These are phyloP conservation scores for Coelastrella sp. DNA, from an alignment of 139 green algal genomes.

Conservation along the genomic window DNA sequence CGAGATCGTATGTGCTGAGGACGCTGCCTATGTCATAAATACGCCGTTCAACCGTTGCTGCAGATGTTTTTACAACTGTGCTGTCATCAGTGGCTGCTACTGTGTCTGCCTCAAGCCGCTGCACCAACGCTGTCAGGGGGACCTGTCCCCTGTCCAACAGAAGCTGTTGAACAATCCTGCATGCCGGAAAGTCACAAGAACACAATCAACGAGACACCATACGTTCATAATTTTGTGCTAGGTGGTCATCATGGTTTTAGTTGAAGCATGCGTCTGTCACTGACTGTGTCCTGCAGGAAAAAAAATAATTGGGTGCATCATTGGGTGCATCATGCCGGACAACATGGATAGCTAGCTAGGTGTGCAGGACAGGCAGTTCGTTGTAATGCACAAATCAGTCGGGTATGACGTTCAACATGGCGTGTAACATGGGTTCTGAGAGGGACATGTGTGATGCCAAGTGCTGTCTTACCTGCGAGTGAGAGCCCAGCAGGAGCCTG, in stretches of 20 bases:
- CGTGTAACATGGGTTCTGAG: not conserved
- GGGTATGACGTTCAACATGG: not conserved
- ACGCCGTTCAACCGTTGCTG: slow-evolving; percentile 67
- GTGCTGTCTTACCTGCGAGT: not conserved
- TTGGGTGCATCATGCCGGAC: too few relatives aligned
- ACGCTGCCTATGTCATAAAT: slow-evolving; percentile 76
- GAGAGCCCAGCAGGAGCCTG: slow-evolving; percentile 33
- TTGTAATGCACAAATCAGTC: too few relatives aligned
- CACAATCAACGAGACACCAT: not conserved
- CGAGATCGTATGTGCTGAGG: slow-evolving; percentile 60
- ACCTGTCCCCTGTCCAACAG: slow-evolving; percentile 5
- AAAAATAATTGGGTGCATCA: not conserved
- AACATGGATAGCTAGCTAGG: too few relatives aligned
- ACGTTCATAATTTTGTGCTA: not conserved
- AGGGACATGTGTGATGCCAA: not conserved
- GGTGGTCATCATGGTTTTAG: not conserved
- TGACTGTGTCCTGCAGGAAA: not conserved
- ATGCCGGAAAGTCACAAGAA: too few relatives aligned
- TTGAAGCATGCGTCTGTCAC: too few relatives aligned
- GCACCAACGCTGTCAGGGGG: slow-evolving; percentile 9
- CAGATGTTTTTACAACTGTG: slow-evolving; percentile 8
- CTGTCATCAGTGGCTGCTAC: too few relatives aligned
- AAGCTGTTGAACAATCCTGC: slow-evolving; percentile 29
- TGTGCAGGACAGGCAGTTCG: too few relatives aligned
- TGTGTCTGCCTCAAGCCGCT: slow-evolving; percentile 5